Base-by-base conservation (phyloP, 306 rosid species). In the Corylus americana region DNA sequence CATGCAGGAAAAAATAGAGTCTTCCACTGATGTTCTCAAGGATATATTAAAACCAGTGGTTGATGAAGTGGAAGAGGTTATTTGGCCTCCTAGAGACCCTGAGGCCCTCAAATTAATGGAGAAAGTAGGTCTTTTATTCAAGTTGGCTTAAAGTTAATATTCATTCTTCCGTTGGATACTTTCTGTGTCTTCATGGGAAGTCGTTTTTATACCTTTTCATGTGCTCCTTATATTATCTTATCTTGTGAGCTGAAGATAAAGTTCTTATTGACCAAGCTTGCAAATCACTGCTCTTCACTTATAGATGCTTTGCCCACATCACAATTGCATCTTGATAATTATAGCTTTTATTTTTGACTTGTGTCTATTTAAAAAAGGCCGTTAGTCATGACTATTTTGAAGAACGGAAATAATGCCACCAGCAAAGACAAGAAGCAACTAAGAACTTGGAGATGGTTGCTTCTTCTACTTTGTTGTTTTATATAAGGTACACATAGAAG, bases 21-120 rank as follows among this genome's bases (percentile, higher is more conserved):
- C 98, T 71, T 48, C 97, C 62, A 94, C 97, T 55, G 97, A 92
- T 91, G 90, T 92, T 71, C 89, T 94, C 77, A 91, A 91, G 88
- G 92, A 84, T 68, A 77, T 94, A 70, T 89, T 92, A 83, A 90
- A 87, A 78, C 98, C 94, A 74, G 93, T 90, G 74, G 85, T 91
- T 75, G 89, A 88, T 80, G 90, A 85, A 47, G 95, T 75, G 61
- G 97, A 89, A 77, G 97, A 94, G 85, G 90, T 94, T 85, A 22
- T 74, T 47, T 92, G 98, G 98, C 97, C 98, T 77, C 98, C 97
- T 12, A 89, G 86, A 85, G 93, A 94, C 84, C 97, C 90, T 3
- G 82, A 82, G 80, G 91, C 91, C 45, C 90, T 92, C 70, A 77
- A 74, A 53, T 81, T 83, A 81, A 90, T 94, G 98, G 91, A 92